Percentiles rank a stretch among this genome's conserved stretches.
These are phyloP conservation scores for Pythium sp. DNA, from an alignment of 352 stramenopile species.

Conservation along the genomic window DNA sequence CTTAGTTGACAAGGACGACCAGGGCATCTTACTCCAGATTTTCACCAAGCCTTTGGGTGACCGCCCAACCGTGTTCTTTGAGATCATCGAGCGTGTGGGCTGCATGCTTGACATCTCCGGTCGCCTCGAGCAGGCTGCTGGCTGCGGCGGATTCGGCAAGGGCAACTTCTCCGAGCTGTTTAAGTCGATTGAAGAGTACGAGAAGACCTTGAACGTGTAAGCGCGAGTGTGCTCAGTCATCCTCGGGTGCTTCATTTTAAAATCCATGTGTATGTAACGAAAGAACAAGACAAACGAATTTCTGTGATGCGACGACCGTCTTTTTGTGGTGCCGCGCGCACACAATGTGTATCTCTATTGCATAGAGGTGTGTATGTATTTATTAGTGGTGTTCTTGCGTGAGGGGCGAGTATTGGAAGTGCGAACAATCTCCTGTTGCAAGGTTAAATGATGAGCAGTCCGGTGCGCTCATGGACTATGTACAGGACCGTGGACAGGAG, in stretches of 20 bases:
- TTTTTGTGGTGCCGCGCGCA: neutral
- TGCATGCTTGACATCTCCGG: constrained; percentile 76
- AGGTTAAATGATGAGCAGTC: constrained; percentile 56
- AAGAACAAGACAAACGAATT: neutral
- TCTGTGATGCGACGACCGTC: neutral
- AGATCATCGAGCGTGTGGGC: constrained; percentile 93
- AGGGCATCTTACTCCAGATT: constrained; percentile 92
- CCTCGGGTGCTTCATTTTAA: neutral
- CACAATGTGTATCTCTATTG: too few relatives aligned
- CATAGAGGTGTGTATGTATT: neutral
- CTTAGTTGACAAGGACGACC: constrained; percentile 93
- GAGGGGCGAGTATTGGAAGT: neutral
- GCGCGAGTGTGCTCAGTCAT: neutral
- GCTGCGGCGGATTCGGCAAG: constrained; percentile 89
- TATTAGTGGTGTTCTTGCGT: neutral
- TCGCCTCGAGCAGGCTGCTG: constrained; percentile 73
- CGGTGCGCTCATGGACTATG: constrained; percentile 77
- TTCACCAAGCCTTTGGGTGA: constrained; percentile 91
- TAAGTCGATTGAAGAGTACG: constrained; percentile 91
- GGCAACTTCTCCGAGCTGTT: constrained; percentile 92
- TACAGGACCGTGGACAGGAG: constrained; percentile 63
- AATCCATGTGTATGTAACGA: constrained; percentile 2
- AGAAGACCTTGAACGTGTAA: constrained; percentile 83
- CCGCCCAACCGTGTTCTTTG: constrained; percentile 87
- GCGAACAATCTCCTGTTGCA: neutral